A percentile compares a stretch with the other conserved stretches of the same genome.
These are phyloP conservation scores for Candida tetrigidarum DNA, from an alignment of 1,139 yeast species.

Conservation along the genomic window DNA sequence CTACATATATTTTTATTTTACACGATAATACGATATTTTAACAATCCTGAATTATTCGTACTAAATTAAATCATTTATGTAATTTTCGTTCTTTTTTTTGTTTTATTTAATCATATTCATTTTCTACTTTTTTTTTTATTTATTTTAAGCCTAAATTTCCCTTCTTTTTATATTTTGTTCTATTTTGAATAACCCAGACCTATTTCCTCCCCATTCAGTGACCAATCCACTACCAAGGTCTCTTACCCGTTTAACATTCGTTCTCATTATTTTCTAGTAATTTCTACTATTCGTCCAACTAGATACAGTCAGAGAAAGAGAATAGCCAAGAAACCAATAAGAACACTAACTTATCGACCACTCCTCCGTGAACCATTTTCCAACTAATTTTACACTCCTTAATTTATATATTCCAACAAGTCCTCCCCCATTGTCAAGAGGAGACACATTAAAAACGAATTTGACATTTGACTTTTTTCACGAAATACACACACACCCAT, in stretches of 20 bases:
- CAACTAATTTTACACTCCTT: conserved; percentile 5
- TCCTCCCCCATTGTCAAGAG: neutral
- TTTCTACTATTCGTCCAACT: too few relatives aligned
- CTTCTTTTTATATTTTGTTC: neutral
- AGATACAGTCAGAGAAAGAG: too few relatives aligned
- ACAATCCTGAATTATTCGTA: neutral
- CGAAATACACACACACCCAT: neutral
- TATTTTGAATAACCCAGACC: too few relatives aligned
- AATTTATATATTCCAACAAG: neutral
- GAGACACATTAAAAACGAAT: neutral
- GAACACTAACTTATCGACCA: too few relatives aligned
- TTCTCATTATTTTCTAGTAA: too few relatives aligned
- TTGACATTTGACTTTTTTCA: neutral
- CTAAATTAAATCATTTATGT: neutral
- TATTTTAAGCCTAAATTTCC: neutral
- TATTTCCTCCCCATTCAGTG: neutral
- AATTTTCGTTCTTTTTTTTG: neutral
- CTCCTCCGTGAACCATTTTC: too few relatives aligned
- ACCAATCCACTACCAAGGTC: neutral
- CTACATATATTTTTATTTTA: neutral
- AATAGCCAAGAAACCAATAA: too few relatives aligned
- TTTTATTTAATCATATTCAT: neutral
- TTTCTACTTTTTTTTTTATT: neutral
- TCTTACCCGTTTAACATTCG: too few relatives aligned
- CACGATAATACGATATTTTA: too few relatives aligned